Conservation (phyloP, 2,329 filamentous ascomycete species). For the Ampelomyces quisqualis region DNA sequence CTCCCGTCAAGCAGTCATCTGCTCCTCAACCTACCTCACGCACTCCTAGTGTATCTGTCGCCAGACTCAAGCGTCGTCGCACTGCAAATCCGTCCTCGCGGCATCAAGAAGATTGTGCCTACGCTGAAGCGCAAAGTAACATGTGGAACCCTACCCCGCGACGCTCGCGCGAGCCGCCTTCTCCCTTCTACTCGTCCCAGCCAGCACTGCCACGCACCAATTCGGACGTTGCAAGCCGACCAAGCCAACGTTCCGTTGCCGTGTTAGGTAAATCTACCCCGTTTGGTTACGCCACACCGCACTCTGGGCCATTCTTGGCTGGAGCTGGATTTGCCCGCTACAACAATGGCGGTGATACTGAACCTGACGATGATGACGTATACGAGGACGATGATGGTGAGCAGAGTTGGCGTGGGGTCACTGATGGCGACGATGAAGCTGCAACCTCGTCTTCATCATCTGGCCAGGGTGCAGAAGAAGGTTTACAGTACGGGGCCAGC, state of each 20-base stretch:
- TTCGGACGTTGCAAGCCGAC: conserved; percentile 45
- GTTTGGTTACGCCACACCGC: conserved; percentile 73
- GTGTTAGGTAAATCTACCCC: conserved; percentile 51
- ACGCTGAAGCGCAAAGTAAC: conserved; percentile 28
- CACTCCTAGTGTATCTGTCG: conserved; percentile 38
- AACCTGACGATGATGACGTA: conserved; percentile 38
- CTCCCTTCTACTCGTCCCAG: conserved; percentile 43
- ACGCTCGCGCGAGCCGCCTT: conserved; percentile 48
- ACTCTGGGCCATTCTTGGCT: conserved; percentile 53
- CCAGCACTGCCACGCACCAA: conserved; percentile 30
- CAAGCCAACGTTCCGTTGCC: conserved; percentile 43
- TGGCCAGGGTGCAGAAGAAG: conserved; percentile 12
- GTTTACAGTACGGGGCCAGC: conserved; percentile 33
- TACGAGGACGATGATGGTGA: conserved; percentile 31
- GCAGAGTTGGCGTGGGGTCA: conserved; percentile 34
- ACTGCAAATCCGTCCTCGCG: conserved; percentile 32
- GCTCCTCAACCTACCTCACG: conserved; percentile 32
- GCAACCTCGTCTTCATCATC: conserved; percentile 23
- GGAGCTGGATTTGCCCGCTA: conserved; percentile 26
- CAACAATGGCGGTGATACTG: conserved; percentile 36
- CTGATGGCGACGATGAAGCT: conserved; percentile 29
- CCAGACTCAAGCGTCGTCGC: conserved; percentile 52
- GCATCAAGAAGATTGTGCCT: conserved; percentile 12
- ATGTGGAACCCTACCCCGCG: conserved; percentile 45
- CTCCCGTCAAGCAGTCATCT: conserved; percentile 33